Conservation (phyloP, 2,329 filamentous ascomycete species). For the Hysterium pulicare region DNA sequence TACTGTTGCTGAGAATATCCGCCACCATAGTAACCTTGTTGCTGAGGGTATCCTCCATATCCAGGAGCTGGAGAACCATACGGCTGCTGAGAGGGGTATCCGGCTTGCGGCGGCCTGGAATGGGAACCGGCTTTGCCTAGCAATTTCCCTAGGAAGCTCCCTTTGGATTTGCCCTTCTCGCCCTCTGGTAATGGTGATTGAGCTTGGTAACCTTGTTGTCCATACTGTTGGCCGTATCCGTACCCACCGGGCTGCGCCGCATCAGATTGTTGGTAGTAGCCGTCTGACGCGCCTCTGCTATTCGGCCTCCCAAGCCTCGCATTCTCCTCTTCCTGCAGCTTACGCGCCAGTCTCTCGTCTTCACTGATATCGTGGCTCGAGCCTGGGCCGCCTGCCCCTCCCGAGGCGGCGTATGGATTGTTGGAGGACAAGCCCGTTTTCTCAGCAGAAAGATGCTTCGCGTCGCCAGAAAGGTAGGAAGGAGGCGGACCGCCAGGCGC, state of each 20-base stretch:
- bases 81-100: conserved; percentile 27
- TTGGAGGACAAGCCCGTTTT: conserved; percentile 59
- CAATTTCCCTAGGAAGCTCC: conserved; percentile 52
- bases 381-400: conserved; percentile 3
- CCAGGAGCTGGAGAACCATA: conserved; percentile 34
- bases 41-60: conserved; percentile 33
- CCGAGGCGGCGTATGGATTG: conserved; percentile 60
- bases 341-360: conserved; percentile 71
- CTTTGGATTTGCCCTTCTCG: conserved; percentile 39
- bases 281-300: conserved; percentile 47
- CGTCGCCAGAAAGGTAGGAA: conserved; percentile 56
- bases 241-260: conserved; percentile 11
- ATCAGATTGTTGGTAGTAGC: conserved; percentile 43
- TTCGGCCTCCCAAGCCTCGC: conserved; percentile 49
- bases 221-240: conserved; percentile 32
- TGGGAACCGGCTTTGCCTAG: conserved; percentile 43
- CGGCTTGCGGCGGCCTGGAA: conserved; percentile 29
- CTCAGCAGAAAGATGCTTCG: conserved; percentile 43
- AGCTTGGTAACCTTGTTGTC: conserved; percentile 17
- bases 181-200: conserved; percentile 13
- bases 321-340: conserved; percentile 81
- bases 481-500: conserved; percentile 63
- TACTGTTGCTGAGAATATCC: conserved; percentile 40
- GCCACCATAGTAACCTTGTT: conserved; percentile 20
- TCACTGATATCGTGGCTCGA: conserved; percentile 47